Evolutionary conservation across 495 filamentous ascomycete genomes (phyloP), one percentile per base, ranked within the genome.

Genomic region (Aspergillus steynii): DNA sequence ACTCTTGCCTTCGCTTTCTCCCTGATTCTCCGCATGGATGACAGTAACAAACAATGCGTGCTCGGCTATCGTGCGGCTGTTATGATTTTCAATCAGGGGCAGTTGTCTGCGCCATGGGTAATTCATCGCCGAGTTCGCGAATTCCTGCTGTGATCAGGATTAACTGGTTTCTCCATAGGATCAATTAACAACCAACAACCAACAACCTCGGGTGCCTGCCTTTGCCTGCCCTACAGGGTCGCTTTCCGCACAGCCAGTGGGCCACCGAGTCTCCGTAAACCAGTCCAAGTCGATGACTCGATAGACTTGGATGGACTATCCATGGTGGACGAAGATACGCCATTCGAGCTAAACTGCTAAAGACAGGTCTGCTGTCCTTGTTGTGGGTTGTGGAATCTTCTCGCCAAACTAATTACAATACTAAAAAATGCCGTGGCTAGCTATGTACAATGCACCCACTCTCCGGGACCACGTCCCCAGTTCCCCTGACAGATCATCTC

Each of bases 361-460:
- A 42, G 37, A 42, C 12, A 42, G 9, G 10, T 12, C 37, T 42
- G 1, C 12, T 42, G 10, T 3, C 3, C 12, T 14, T 12, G 37
- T 7, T 5, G 37, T 42, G 37, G 9, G 37, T 42, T 42, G 4
- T 42, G 31, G 31, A 9, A 7, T 34, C 5, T 3, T 34, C 37
- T 42, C 14, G 12, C 37, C 37, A 42, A 42, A 42, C 9, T 42
- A 42, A 42, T 42, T 42, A 42, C 14, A 42, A 42, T 42, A 42
- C 9, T 12, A 8, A 10, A 20, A 15, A 42, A 42, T 42, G 37
- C 14, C 37, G 37, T 42, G 37, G 14, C 9, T 14, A 10, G 37
- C 32, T 56, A 56, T 29, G 55, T 54, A 54, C 52, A 34, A 7
- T 29, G 54, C 46, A 29, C 49, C 49, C 49, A 50, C 49, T 50